phyloP scores from a whole-genome alignment of 202 grass and related monocot genomes.

The Panicum hallii region DNA sequence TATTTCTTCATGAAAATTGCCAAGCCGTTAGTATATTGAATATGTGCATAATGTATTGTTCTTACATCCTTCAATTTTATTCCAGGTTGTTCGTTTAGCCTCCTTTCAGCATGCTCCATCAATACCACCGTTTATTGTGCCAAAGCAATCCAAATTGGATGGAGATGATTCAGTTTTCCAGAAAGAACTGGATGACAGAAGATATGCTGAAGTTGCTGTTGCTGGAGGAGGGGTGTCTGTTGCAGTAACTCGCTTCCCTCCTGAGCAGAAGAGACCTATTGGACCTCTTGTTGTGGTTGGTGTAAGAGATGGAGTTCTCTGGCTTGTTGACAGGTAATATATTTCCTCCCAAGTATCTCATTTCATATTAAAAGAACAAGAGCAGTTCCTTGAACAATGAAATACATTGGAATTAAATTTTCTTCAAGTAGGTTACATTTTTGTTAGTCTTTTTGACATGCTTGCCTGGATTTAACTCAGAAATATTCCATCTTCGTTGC shows the following conservation, averaged over 20 bases:
- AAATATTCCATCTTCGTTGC: constrained; percentile 40
- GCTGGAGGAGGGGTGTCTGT: constrained; percentile 98
- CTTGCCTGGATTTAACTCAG: constrained; percentile 39
- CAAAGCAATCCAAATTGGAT: constrained; percentile 78
- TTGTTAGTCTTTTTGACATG: constrained; percentile 21
- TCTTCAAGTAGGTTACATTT: background rate
- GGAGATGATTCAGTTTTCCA: constrained; percentile 79
- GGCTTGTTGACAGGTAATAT: constrained; percentile 92
- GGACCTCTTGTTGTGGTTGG: constrained; percentile 94
- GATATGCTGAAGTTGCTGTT: constrained; percentile 92
- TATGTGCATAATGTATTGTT: constrained; percentile 7
- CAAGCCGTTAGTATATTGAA: background rate
- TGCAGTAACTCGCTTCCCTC: constrained; percentile 90
- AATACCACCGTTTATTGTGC: constrained; percentile 96
- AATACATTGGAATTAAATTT: background rate
- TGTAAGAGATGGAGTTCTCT: constrained; percentile 95
- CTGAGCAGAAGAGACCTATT: constrained; percentile 93
- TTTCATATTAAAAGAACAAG: constrained; percentile 35
- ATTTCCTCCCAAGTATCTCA: constrained; percentile 7
- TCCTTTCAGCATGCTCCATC: constrained; percentile 95
- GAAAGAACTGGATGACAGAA: constrained; percentile 94
- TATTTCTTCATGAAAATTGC: background rate
- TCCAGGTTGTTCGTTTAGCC: constrained; percentile 92
- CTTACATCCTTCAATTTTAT: constrained; percentile 36
- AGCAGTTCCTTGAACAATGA: constrained; percentile 34